Evolutionary conservation across 495 filamentous ascomycete genomes (phyloP).

Genomic region (Penicillium malachiteum): DNA sequence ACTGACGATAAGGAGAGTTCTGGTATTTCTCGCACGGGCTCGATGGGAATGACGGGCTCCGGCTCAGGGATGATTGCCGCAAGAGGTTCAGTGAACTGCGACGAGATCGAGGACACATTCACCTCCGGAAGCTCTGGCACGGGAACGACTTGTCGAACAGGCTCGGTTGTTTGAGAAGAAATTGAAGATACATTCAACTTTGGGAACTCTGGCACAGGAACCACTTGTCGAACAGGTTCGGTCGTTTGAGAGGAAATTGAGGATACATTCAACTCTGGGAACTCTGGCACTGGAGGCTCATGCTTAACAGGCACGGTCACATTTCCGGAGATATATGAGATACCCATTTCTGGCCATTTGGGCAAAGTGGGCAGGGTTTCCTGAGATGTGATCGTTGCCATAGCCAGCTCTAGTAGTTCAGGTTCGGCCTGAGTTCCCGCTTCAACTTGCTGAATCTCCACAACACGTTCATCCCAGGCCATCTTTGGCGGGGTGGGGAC

Average conservation of each 20-base stretch:
- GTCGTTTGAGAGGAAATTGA: no score
- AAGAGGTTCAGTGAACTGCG: conserved; percentile 33
- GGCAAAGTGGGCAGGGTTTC: conserved; percentile 39
- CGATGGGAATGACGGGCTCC: conserved; percentile 9
- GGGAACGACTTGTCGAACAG: conserved; percentile 10
- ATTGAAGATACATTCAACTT: conserved; percentile 19
- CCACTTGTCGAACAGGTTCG: conserved; percentile 28
- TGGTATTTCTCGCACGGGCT: conserved; percentile 5
- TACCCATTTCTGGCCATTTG: conserved; percentile 28
- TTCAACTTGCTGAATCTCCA: conserved; percentile 15
- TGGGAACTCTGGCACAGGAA: conserved; percentile 18
- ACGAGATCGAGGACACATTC: conserved; percentile 29
- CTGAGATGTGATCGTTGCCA: conserved; percentile 38
- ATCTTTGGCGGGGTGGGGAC: conserved; percentile 42
- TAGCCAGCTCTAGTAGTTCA: conserved; percentile 26
- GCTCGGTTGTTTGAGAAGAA: conserved; percentile 21
- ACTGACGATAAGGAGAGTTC: conserved; percentile 12
- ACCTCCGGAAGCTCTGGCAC: conserved; percentile 23
- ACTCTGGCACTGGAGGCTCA: conserved; percentile 17
- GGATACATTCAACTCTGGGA: conserved; percentile 21
- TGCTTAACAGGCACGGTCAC: conserved; percentile 33
- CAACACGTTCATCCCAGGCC: conserved; percentile 34
- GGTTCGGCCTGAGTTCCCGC: conserved; percentile 14
- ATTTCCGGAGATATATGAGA: conserved; percentile 31
- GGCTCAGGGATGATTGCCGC: conserved; percentile 21